Evolutionary conservation across 1,284 basidiomycete genomes (phyloP).

Genomic region (Veloporphyrellus conicus): DNA sequence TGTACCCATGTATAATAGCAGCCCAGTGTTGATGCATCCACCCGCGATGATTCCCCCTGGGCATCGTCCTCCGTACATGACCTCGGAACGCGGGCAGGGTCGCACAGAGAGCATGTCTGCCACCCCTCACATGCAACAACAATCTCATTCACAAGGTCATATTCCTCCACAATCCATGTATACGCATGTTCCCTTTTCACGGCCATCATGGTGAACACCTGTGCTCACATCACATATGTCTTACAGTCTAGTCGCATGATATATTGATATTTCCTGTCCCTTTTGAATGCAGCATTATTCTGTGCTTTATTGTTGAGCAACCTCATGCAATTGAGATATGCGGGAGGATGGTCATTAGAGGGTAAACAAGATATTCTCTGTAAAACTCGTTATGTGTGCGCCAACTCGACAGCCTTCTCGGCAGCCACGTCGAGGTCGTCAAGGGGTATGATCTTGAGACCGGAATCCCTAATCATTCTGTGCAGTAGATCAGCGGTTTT

Average conservation of each 20-base stretch:
- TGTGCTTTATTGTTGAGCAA: slow-evolving; percentile 17
- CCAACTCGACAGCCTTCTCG: slow-evolving; percentile 77
- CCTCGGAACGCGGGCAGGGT: slow-evolving; percentile 27
- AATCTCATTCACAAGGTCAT: slow-evolving; percentile 27
- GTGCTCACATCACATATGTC: slow-evolving; percentile 23
- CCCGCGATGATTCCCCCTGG: slow-evolving; percentile 36
- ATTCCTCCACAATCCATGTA: slow-evolving; percentile 32
- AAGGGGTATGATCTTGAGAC: slow-evolving; percentile 88
- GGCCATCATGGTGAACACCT: slow-evolving; percentile 40
- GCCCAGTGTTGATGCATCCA: slow-evolving; percentile 64
- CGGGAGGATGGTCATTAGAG: slow-evolving; percentile 14
- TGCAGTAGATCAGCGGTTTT: slow-evolving; percentile 11
- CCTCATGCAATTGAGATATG: slow-evolving; percentile 1
- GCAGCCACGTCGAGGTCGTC: slow-evolving; percentile 85
- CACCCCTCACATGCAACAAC: slow-evolving; percentile 28
- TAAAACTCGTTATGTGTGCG: slow-evolving; percentile 34
- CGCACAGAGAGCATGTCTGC: slow-evolving; percentile 27
- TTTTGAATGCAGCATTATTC: slow-evolving; percentile 32
- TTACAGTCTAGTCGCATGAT: slow-evolving; percentile 27
- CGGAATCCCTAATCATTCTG: slow-evolving; percentile 89
- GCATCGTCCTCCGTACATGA: slow-evolving; percentile 31
- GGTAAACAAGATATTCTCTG: slow-evolving; percentile 19
- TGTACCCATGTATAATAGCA: slow-evolving; percentile 55
- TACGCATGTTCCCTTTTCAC: slow-evolving; percentile 33
- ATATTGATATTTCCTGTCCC: slow-evolving; percentile 32